Percentiles rank a stretch among this genome's conserved stretches.
phyloP scores from a whole-genome alignment of 768 basidiomycete genomes.

The Tricholomella constricta region DNA sequence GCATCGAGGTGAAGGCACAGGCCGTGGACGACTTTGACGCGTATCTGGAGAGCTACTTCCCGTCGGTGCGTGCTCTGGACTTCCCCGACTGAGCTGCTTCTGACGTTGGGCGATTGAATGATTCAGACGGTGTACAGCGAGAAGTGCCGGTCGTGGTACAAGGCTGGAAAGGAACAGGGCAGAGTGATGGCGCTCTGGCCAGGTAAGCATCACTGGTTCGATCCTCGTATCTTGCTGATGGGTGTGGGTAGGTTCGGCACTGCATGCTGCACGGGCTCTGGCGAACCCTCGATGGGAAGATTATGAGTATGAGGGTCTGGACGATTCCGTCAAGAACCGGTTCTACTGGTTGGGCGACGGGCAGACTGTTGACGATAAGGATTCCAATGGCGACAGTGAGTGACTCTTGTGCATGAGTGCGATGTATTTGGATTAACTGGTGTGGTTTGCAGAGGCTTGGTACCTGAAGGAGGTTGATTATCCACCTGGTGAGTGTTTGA shows the following conservation, averaged over 20 bases:
- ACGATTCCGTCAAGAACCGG: conserved; percentile 41
- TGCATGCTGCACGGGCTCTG: conserved; percentile 52
- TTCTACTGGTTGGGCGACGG: conserved; percentile 66
- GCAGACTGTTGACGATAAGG: conserved; percentile 51
- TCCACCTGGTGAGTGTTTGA: conserved; percentile 43
- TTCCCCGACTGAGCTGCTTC: background rate
- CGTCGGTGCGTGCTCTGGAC: conserved; percentile 31
- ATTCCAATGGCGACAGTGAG: conserved; percentile 33
- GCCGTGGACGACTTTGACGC: conserved; percentile 65
- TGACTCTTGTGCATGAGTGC: background rate
- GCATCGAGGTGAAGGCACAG: conserved; percentile 57
- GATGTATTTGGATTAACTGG: background rate
- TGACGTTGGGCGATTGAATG: background rate
- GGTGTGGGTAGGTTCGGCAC: conserved; percentile 43
- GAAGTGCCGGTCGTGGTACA: conserved; percentile 67
- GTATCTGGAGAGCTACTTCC: conserved; percentile 58
- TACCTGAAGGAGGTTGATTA: conserved; percentile 49
- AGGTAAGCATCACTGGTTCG: conserved; percentile 33
- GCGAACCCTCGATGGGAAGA: conserved; percentile 67
- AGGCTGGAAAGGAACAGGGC: conserved; percentile 59
- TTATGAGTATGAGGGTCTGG: conserved; percentile 51
- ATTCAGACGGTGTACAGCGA: conserved; percentile 57
- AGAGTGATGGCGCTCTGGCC: conserved; percentile 62
- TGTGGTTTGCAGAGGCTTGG: conserved; percentile 40
- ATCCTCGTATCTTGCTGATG: background rate